phyloP scores from a whole-genome alignment of 306 rosid genomes.

The Citrullus colocynthis region DNA sequence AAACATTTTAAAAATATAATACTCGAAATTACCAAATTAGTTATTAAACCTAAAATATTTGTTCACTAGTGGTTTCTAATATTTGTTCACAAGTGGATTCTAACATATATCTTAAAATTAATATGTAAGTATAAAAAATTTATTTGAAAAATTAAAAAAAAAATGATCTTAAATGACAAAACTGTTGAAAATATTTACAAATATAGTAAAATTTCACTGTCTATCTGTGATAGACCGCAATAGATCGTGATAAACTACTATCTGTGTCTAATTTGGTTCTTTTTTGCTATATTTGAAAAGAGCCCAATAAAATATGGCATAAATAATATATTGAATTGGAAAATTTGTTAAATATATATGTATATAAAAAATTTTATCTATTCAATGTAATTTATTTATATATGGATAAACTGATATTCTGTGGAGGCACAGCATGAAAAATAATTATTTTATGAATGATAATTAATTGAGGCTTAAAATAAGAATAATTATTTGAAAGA shows the following conservation, averaged over 20 bases:
- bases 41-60: background rate
- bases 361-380: too few species aligned
- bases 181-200: too few species aligned
- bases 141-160: too few species aligned
- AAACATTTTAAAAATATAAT: too few species aligned
- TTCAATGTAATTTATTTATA: background rate
- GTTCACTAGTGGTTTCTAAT: background rate
- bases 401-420: background rate
- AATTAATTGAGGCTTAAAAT: background rate
- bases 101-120: too few species aligned
- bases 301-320: background rate
- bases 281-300: background rate
- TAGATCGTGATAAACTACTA: too few species aligned
- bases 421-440: background rate
- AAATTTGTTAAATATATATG: background rate
- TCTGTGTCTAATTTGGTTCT: background rate
- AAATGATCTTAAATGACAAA: too few species aligned
- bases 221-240: too few species aligned
- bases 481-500: background rate
- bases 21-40: too few species aligned
- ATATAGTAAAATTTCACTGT: too few species aligned
- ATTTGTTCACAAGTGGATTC: too few species aligned
- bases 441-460: background rate
- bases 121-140: too few species aligned
- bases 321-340: background rate